Conservation (phyloP, 2,329 filamentous ascomycete species). For the Xylariaceae sp. region DNA sequence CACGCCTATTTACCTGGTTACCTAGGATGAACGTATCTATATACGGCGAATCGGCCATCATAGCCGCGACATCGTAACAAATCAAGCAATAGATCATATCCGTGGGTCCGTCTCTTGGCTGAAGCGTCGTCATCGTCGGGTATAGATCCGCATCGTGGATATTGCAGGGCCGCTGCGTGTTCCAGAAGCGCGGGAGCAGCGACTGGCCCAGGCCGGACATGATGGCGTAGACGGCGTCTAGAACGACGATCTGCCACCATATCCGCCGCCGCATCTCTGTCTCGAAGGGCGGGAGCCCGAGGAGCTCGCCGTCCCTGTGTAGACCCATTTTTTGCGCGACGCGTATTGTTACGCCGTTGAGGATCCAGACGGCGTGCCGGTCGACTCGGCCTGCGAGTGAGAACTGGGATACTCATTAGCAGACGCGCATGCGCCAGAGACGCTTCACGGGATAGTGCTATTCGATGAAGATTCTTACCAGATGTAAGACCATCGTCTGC, state of each 20-base stretch:
- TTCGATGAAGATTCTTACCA: too few species aligned
- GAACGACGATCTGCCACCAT: slow-evolving; percentile 60
- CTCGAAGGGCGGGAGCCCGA: slow-evolving; percentile 57
- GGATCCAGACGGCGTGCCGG: slow-evolving; percentile 54
- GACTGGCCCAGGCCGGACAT: slow-evolving; percentile 53
- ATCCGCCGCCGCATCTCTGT: slow-evolving; percentile 62
- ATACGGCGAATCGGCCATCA: slow-evolving; percentile 44
- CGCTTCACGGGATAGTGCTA: too few species aligned
- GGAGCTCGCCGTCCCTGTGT: slow-evolving; percentile 54
- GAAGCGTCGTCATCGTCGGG: slow-evolving; percentile 46
- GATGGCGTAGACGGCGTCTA: slow-evolving; percentile 53
- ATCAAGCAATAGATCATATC: slow-evolving; percentile 56
- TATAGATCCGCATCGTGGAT: slow-evolving; percentile 55
- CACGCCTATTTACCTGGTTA: slow-evolving; percentile 30
- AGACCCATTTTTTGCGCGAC: slow-evolving; percentile 64
- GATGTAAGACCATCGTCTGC: slow-evolving; percentile 54
- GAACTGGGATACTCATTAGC: slow-evolving; percentile 35
- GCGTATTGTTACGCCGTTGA: slow-evolving; percentile 56
- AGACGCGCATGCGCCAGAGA: neutral
- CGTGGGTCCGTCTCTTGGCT: slow-evolving; percentile 51
- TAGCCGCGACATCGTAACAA: slow-evolving; percentile 45
- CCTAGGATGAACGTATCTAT: slow-evolving; percentile 48
- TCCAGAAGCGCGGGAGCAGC: slow-evolving; percentile 48
- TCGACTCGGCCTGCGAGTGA: slow-evolving; percentile 55
- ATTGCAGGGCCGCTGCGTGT: slow-evolving; percentile 52